Evolutionary conservation across 345 rosid species (phyloP).

Genomic region (Geranium brycei): DNA sequence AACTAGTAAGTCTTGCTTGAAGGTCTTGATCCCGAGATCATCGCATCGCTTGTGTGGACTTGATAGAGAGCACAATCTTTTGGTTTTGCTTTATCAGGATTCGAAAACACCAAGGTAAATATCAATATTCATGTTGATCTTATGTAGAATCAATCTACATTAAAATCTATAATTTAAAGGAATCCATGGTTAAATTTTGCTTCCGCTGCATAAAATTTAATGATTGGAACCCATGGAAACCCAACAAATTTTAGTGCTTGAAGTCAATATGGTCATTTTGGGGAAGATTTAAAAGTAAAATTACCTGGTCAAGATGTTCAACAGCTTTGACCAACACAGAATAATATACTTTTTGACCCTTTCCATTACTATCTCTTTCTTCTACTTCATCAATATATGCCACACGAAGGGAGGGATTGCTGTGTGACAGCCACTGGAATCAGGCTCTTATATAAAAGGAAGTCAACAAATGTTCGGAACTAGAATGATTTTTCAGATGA

Average conservation of each 20-base stretch:
- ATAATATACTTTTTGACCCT: slow-evolving; percentile 66
- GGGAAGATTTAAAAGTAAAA: slow-evolving; percentile 4
- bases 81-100: too few relatives aligned
- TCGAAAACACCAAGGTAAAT: too few relatives aligned
- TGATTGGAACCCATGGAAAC: too few relatives aligned
- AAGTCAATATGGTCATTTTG: background rate
- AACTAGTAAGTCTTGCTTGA: too few relatives aligned
- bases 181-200: too few relatives aligned
- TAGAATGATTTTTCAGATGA: slow-evolving; percentile 7
- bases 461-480: background rate
- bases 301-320: slow-evolving; percentile 87
- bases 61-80: too few relatives aligned
- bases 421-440: slow-evolving; percentile 22
- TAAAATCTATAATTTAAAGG: too few relatives aligned
- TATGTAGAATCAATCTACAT: too few relatives aligned
- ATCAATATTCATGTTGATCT: too few relatives aligned
- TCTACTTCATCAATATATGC: slow-evolving; percentile 96
- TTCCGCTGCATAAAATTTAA: too few relatives aligned
- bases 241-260: background rate
- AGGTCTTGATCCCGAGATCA: too few relatives aligned
- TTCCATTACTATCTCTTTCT: slow-evolving; percentile 59
- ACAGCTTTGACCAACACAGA: slow-evolving; percentile 88
- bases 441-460: slow-evolving; percentile 11
- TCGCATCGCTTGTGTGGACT: too few relatives aligned
- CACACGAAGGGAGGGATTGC: slow-evolving; percentile 88